Percentiles rank a stretch among this genome's conserved stretches.
Conservation (phyloP, 2,329 filamentous ascomycete genomes). For the Dothideomycetes sp. region DNA sequence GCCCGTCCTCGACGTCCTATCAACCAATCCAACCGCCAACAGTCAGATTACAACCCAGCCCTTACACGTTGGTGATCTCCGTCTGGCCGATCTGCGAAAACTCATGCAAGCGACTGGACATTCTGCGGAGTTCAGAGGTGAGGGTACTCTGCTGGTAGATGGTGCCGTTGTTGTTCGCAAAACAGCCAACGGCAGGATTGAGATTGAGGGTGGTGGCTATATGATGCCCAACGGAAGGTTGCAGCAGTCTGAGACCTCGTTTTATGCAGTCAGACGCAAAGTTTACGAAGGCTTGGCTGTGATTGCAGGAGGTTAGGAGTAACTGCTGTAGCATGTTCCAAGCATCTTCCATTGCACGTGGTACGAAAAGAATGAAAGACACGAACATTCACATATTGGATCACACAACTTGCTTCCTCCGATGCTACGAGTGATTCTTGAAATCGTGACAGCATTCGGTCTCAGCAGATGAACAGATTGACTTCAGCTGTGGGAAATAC, state of each 20-base stretch:
- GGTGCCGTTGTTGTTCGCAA: slow-evolving; percentile 82
- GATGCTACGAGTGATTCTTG: no score
- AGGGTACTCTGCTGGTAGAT: slow-evolving; percentile 85
- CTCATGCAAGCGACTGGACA: slow-evolving; percentile 76
- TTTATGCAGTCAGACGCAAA: slow-evolving; percentile 78
- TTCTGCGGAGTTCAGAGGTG: slow-evolving; percentile 83
- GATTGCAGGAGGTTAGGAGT: slow-evolving; percentile 58
- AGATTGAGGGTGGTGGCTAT: slow-evolving; percentile 69
- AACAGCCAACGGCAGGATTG: slow-evolving; percentile 74
- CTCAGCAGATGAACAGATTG: no score
- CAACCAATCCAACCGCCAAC: slow-evolving; percentile 51
- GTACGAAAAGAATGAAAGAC: background rate
- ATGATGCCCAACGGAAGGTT: slow-evolving; percentile 35
- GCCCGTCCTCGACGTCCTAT: slow-evolving; percentile 52
- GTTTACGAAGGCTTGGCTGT: slow-evolving; percentile 93
- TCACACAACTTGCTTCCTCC: background rate
- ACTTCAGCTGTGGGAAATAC: no score
- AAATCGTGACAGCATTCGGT: no score
- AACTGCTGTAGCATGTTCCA: slow-evolving; percentile 10
- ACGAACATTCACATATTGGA: slow-evolving; percentile 1
- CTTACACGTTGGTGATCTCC: slow-evolving; percentile 86
- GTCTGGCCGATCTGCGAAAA: slow-evolving; percentile 77
- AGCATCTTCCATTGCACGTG: background rate
- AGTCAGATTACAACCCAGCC: slow-evolving; percentile 66
- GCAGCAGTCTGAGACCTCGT: slow-evolving; percentile 53